Evolutionary conservation across 768 basidiomycete genomes (phyloP).

Genomic region (Suillus ampliporus): DNA sequence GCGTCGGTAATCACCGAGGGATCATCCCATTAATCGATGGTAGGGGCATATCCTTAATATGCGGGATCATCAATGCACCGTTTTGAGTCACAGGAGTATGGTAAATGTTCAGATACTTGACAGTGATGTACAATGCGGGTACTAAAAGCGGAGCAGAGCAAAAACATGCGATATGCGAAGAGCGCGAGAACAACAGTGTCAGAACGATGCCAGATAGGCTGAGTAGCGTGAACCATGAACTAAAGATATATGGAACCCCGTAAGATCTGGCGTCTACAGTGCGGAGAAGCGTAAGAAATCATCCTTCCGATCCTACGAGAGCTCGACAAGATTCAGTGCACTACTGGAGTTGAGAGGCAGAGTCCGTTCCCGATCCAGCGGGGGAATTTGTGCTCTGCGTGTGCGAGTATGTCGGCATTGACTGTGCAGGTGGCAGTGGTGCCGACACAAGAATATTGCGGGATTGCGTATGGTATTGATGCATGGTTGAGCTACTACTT

Average conservation of each 20-base stretch:
- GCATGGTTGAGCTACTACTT: slow-evolving; percentile 19
- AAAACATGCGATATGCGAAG: neutral
- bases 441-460: slow-evolving; percentile 21
- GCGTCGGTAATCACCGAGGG: neutral
- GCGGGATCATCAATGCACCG: neutral
- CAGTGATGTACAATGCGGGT: slow-evolving; percentile 3
- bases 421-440: slow-evolving; percentile 26
- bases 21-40: neutral
- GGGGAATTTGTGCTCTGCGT: slow-evolving; percentile 29
- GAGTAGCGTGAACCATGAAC: neutral
- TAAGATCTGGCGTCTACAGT: neutral
- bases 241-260: neutral
- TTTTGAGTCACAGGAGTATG: neutral
- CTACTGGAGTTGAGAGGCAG: slow-evolving; percentile 32
- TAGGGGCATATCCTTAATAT: neutral
- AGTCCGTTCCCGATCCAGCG: slow-evolving; percentile 29
- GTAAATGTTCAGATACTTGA: neutral
- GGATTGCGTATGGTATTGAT: slow-evolving; percentile 32
- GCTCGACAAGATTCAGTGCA: slow-evolving; percentile 15
- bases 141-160: neutral
- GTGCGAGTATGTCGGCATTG: slow-evolving; percentile 33
- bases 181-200: neutral
- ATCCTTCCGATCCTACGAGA: neutral
- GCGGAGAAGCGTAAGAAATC: neutral
- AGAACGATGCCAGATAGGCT: neutral